phyloP scores from a whole-genome alignment of 1,139 yeast species.

The Kodamaea ohmeri region DNA sequence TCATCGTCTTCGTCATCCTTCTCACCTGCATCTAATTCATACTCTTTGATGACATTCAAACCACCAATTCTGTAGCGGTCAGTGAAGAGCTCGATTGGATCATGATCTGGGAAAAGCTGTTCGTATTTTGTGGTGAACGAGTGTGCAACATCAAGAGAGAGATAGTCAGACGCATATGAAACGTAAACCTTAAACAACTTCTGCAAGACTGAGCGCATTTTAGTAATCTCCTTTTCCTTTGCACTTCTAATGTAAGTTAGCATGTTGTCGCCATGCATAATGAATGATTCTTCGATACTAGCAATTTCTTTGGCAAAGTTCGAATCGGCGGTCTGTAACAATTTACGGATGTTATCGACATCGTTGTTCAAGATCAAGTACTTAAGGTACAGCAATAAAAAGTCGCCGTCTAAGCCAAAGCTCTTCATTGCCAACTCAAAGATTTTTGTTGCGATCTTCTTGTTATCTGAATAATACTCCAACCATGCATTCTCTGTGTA shows the following conservation, averaged over 20 bases:
- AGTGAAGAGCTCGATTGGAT: conserved; percentile 38
- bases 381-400: conserved; percentile 66
- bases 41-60: conserved; percentile 42
- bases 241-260: conserved; percentile 23
- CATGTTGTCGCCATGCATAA: conserved; percentile 19
- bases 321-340: conserved; percentile 61
- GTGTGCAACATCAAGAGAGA: conserved; percentile 66
- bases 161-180: conserved; percentile 42
- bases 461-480: conserved; percentile 68
- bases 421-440: conserved; percentile 65
- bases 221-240: conserved; percentile 21
- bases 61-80: conserved; percentile 45
- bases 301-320: conserved; percentile 38
- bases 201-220: conserved; percentile 26
- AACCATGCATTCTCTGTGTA: conserved; percentile 80
- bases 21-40: conserved; percentile 39
- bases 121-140: conserved; percentile 66
- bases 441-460: conserved; percentile 70
- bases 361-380: conserved; percentile 73
- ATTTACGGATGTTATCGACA: conserved; percentile 75
- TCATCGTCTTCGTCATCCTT: conserved; percentile 14
- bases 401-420: conserved; percentile 56
- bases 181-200: conserved; percentile 28
- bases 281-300: conserved; percentile 18
- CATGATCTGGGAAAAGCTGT: conserved; percentile 63